These are phyloP conservation scores for Colletotrichum orbiculare DNA, from an alignment of 2,329 filamentous ascomycete species.

Conservation along the genomic window DNA sequence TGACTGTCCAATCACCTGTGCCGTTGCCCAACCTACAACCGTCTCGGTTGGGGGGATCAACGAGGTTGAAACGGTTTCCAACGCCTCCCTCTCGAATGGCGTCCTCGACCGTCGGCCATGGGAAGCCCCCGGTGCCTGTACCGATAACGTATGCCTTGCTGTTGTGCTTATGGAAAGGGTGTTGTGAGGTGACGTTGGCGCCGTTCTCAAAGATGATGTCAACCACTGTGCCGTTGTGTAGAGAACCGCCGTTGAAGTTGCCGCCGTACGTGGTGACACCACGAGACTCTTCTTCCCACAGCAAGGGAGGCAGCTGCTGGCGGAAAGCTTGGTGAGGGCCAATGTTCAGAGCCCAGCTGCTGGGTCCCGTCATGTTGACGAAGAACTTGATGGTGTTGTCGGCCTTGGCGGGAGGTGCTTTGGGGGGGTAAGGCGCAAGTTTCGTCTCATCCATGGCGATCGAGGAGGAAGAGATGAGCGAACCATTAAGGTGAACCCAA, in stretches of 20 bases:
- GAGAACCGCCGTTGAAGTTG: background rate
- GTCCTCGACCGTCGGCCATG: constrained; percentile 28
- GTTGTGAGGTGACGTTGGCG: constrained; percentile 29
- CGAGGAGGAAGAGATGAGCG: constrained; percentile 23
- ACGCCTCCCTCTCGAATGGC: constrained; percentile 24
- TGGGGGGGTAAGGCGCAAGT: constrained; percentile 24
- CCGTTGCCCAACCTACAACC: constrained; percentile 28
- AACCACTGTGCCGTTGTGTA: constrained; percentile 22
- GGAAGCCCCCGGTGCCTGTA: constrained; percentile 24
- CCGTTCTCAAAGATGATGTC: constrained; percentile 34
- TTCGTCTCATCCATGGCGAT: constrained; percentile 28
- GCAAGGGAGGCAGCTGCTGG: constrained; percentile 24
- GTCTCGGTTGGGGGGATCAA: constrained; percentile 24
- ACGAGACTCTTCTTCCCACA: constrained; percentile 24
- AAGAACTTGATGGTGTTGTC: constrained; percentile 30
- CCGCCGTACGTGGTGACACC: constrained; percentile 25
- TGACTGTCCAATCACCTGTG: constrained; percentile 31
- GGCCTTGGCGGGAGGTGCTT: constrained; percentile 17
- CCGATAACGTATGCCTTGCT: constrained; percentile 31
- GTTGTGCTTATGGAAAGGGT: constrained; percentile 32
- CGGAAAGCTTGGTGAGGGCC: constrained; percentile 28
- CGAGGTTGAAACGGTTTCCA: constrained; percentile 19
- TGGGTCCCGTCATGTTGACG: constrained; percentile 31
- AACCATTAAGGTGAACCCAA: constrained; percentile 26
- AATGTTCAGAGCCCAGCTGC: constrained; percentile 28